These are phyloP conservation scores for Tolypocladium endophyticum DNA, from an alignment of 2,329 filamentous ascomycete genomes.

Conservation along the genomic window DNA sequence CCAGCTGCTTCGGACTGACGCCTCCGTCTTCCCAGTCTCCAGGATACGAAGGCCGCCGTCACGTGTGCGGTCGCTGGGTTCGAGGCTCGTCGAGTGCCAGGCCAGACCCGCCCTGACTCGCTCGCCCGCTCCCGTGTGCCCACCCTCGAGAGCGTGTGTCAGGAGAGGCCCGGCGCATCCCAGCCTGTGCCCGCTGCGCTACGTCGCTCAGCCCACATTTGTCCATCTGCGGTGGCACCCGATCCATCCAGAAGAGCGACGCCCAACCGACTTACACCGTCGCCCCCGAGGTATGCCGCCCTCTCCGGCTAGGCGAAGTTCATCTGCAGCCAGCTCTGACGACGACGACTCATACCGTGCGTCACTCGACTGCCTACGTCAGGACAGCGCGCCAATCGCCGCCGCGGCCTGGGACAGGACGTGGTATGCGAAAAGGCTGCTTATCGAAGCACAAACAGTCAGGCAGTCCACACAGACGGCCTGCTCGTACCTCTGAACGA, in stretches of 20 bases:
- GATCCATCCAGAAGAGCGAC: neutral
- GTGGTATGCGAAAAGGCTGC: neutral
- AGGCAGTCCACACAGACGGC: neutral
- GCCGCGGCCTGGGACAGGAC: neutral
- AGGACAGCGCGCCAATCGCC: neutral
- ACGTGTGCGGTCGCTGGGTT: neutral
- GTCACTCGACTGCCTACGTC: neutral
- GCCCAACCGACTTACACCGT: slow-evolving; percentile 6
- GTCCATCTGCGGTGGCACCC: neutral
- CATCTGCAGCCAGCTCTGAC: neutral
- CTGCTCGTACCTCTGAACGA: neutral
- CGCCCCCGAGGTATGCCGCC: neutral
- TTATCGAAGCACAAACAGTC: neutral
- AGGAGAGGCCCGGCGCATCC: neutral
- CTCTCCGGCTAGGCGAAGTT: neutral
- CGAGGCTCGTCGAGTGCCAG: neutral
- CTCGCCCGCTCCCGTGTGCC: neutral
- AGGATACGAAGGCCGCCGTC: neutral
- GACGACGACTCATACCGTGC: slow-evolving; percentile 1
- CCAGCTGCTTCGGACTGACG: no score
- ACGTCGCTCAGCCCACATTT: neutral
- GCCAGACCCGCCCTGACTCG: slow-evolving; percentile 4
- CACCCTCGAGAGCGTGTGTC: neutral
- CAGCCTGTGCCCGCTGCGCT: neutral
- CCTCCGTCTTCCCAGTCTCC: no score